A percentile compares a stretch with the other conserved stretches of the same genome.
Evolutionary conservation across 1,284 basidiomycete species (phyloP).

Genomic region (Lignosus rhinocerotis): DNA sequence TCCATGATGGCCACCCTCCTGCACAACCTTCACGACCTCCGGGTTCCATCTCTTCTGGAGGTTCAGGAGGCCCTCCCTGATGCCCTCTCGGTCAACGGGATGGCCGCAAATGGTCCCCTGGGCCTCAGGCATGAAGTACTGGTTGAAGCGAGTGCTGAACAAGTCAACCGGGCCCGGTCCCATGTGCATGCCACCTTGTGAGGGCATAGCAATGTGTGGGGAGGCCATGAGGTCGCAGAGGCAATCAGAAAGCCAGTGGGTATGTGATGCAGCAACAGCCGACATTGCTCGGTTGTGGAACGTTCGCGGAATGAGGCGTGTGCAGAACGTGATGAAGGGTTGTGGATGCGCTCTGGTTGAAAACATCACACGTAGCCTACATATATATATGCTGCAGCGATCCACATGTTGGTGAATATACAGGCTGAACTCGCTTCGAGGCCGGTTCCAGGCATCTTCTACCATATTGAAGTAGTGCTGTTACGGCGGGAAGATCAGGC

Average conservation of each 20-base stretch:
- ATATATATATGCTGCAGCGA: not conserved
- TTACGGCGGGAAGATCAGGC: no score
- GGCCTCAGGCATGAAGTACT: constrained; percentile 22
- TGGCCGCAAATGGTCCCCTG: constrained; percentile 25
- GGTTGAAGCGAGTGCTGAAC: constrained; percentile 25
- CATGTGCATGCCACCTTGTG: constrained; percentile 15
- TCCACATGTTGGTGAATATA: no score
- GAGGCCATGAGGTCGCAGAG: constrained; percentile 25
- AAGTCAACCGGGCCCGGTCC: constrained; percentile 19
- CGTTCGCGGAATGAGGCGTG: not conserved
- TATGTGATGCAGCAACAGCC: constrained; percentile 9
- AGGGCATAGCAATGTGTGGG: constrained; percentile 23
- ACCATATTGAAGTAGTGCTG: no score
- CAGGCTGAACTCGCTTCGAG: no score
- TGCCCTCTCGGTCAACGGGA: constrained; percentile 23
- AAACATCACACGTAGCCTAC: not conserved
- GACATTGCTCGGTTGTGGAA: constrained; percentile 1
- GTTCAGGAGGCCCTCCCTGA: constrained; percentile 22
- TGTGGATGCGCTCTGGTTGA: not conserved
- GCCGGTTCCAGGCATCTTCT: no score
- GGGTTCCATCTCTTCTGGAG: constrained; percentile 27
- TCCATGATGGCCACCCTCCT: constrained; percentile 8
- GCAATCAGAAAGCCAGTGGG: constrained; percentile 24
- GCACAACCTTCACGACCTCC: constrained; percentile 13
- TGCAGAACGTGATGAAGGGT: not conserved